Percentiles rank a stretch among this genome's conserved stretches.
Evolutionary conservation across 192 early-diverging fungal genomes (phyloP).

Genomic region (Backusella luteola): DNA sequence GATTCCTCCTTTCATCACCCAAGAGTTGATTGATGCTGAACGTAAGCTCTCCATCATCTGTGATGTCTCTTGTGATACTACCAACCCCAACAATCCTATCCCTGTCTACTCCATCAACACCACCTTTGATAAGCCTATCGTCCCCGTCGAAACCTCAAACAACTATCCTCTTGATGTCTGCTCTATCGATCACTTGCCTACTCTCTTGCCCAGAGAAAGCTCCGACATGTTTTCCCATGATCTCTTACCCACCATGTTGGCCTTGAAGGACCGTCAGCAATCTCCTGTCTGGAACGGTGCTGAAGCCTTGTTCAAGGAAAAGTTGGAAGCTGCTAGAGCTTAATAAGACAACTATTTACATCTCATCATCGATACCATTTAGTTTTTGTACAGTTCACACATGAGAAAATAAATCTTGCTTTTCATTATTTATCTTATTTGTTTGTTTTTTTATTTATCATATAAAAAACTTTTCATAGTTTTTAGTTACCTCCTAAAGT

Average conservation of each 20-base stretch:
- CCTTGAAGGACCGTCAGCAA: constrained; percentile 60
- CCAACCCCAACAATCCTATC: constrained; percentile 97
- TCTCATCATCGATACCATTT: constrained; percentile 3
- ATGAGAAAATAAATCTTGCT: not conserved
- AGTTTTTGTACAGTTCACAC: not conserved
- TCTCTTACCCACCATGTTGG: constrained; percentile 80
- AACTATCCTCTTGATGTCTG: constrained; percentile 79
- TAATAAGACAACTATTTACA: constrained; percentile 9
- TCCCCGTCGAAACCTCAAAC: constrained; percentile 65
- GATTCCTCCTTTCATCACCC: constrained; percentile 95
- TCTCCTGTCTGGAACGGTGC: constrained; percentile 82
- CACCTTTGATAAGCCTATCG: constrained; percentile 91
- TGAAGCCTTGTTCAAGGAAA: constrained; percentile 80
- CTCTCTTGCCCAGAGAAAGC: constrained; percentile 89
- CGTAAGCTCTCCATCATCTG: constrained; percentile 81
- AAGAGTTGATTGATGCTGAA: constrained; percentile 66
- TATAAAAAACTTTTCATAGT: not conserved
- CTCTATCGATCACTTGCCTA: constrained; percentile 96
- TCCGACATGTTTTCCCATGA: constrained; percentile 86
- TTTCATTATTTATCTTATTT: not conserved
- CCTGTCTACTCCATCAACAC: constrained; percentile 92
- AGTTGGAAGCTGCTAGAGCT: constrained; percentile 53
- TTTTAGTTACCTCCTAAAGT: not conserved
- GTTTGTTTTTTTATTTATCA: not conserved
- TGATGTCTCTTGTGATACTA: constrained; percentile 96